Base-by-base conservation (phyloP, 805 yeast species). In the Yarrowia divulgata region DNA sequence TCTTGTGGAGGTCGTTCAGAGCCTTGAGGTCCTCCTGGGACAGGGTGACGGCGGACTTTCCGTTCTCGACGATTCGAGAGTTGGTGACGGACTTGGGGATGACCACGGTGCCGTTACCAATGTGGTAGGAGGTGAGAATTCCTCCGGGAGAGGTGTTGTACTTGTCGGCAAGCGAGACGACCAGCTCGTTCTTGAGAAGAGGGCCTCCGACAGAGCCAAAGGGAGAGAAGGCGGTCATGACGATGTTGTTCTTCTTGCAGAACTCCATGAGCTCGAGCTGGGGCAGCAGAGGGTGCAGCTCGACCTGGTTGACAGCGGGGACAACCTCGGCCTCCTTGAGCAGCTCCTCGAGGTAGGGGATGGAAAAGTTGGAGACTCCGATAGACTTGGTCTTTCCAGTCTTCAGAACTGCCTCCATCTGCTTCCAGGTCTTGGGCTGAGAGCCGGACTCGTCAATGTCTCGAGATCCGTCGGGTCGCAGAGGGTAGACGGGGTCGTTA, bases 241-340 rank as follows among this genome's bases (percentile, higher is more conserved):
- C 77, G 70, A 89, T 87, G 71, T 82, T 85, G 71, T 89, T 81
- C 42, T 78, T 75, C 69, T 81, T 79, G 77, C 87, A 83, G 78
- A 75, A 88, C 40, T 84, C 83, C 54, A 84, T 74, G 72, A 90
- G 80, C 72, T 87, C 87, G 9, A 77, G 80, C 77, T 90, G 93
- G 57, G 90, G 90, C 69, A 89, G 81, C 71, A 83, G 83, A 55
- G 93, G 92, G 77, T 91, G 96, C 45, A 87, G 79, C 80, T 91
- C 97, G 70, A 90, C 83, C 81, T 91, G 97, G 79, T 88, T 87
- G 50, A 83, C 86, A 12, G 85, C 92, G 8, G 97, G 97, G 39
- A 82, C 83, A 62, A 85, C 77, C 43, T 79, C 84, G 68, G 83
- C 84, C 50, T 79, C 80, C 55, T 69, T 71, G 67, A 89, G 80